Percentiles rank a stretch among this genome's conserved stretches.
These are phyloP conservation scores for Rhizodiscina lignyota DNA, from an alignment of 495 filamentous ascomycete species.

Conservation along the genomic window DNA sequence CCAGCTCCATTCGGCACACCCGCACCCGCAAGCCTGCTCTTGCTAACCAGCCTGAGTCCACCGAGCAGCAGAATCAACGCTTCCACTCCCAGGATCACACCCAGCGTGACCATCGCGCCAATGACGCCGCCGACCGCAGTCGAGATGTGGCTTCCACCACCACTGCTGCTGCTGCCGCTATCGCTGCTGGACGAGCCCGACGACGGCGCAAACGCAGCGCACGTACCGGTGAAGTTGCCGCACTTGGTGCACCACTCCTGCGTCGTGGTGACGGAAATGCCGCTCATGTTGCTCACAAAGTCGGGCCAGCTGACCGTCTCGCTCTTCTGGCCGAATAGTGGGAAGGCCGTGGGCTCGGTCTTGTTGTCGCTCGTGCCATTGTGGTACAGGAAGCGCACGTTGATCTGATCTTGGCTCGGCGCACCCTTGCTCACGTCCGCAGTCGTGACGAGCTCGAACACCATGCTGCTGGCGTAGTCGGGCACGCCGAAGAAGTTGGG, in stretches of 20 bases:
- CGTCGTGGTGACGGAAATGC: slow-evolving; percentile 40
- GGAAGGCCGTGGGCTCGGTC: slow-evolving; percentile 34
- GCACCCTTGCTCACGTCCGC: slow-evolving; percentile 31
- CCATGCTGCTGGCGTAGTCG: slow-evolving; percentile 49
- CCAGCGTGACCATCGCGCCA: slow-evolving; percentile 45
- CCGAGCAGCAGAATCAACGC: slow-evolving; percentile 29
- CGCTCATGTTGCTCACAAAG: slow-evolving; percentile 42
- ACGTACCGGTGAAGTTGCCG: slow-evolving; percentile 42
- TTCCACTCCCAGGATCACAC: slow-evolving; percentile 31
- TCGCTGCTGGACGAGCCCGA: not conserved
- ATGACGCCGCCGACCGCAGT: slow-evolving; percentile 34
- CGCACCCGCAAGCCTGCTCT: slow-evolving; percentile 10
- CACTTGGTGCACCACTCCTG: slow-evolving; percentile 56
- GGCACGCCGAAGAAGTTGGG: slow-evolving; percentile 52
- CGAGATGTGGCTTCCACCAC: slow-evolving; percentile 21
- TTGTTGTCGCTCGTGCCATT: slow-evolving; percentile 51
- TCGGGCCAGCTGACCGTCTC: slow-evolving; percentile 40
- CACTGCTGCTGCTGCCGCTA: not conserved
- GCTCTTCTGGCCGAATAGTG: slow-evolving; percentile 43
- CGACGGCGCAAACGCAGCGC: slow-evolving; percentile 25
- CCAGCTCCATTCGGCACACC: too few relatives aligned
- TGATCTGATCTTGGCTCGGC: slow-evolving; percentile 32
- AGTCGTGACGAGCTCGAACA: slow-evolving; percentile 59
- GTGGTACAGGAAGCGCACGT: slow-evolving; percentile 59
- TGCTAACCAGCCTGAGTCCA: slow-evolving; percentile 22